Conservation (phyloP, 331 rosid species). For the Pyracantha coccinea region DNA sequence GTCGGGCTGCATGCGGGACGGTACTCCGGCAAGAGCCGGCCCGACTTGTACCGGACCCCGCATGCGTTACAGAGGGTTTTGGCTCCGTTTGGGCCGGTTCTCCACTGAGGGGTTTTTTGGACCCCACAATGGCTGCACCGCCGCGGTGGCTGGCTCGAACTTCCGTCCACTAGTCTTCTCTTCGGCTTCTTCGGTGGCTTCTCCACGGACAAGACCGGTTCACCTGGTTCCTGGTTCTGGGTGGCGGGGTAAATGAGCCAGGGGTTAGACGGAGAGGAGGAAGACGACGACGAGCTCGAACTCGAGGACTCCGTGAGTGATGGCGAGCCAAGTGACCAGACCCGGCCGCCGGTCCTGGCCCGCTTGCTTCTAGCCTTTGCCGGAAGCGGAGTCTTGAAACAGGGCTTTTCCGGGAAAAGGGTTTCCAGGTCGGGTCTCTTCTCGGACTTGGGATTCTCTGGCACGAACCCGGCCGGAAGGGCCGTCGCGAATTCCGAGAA, state of each 20-base stretch:
- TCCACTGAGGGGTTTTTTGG: slow-evolving; percentile 96
- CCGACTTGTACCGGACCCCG: slow-evolving; percentile 44
- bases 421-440: slow-evolving; percentile 6
- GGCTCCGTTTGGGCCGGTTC: slow-evolving; percentile 90
- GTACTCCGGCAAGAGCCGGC: slow-evolving; percentile 60
- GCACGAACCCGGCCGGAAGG: slow-evolving; percentile 20
- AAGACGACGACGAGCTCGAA: slow-evolving; percentile 44
- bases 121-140: slow-evolving; percentile 97
- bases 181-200: slow-evolving; percentile 32
- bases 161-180: slow-evolving; percentile 15
- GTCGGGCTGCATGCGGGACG: slow-evolving; percentile 97
- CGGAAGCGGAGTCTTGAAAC: slow-evolving; percentile 60
- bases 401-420: slow-evolving; percentile 11
- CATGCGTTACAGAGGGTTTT: slow-evolving; percentile 85
- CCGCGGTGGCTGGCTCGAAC: slow-evolving; percentile 33
- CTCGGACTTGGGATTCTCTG: slow-evolving; percentile 17
- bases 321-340: slow-evolving; percentile 67
- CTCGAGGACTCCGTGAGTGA: slow-evolving; percentile 51
- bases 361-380: slow-evolving; percentile 82
- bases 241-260: slow-evolving; percentile 26
- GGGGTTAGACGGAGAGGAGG: slow-evolving; percentile 40
- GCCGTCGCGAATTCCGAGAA: slow-evolving; percentile 48
- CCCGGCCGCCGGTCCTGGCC: slow-evolving; percentile 51
- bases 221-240: slow-evolving; percentile 11
- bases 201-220: slow-evolving; percentile 14